A percentile compares a stretch with the other conserved stretches of the same genome.
Evolutionary conservation across 192 early-diverging fungal species (phyloP).

Genomic region (Powellomyces hirtus): DNA sequence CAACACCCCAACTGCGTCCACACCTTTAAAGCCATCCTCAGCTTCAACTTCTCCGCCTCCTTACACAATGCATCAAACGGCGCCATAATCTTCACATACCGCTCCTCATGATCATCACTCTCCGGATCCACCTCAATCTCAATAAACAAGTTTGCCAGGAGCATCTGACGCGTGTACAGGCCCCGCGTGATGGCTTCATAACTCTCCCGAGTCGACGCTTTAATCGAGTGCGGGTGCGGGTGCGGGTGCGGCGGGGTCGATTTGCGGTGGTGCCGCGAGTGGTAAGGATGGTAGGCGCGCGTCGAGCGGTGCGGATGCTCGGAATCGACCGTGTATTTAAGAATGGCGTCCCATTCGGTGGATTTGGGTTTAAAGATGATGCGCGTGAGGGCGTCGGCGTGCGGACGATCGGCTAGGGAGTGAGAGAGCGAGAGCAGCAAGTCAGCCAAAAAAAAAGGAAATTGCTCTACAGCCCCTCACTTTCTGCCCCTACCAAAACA

Average conservation of each 20-base stretch:
- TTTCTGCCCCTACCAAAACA: slow-evolving; percentile 1
- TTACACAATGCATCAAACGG: slow-evolving; percentile 18
- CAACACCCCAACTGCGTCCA: not conserved
- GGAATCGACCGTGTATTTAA: slow-evolving; percentile 2
- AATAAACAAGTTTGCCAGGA: slow-evolving; percentile 15
- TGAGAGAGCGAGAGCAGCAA: not conserved
- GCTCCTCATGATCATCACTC: not conserved
- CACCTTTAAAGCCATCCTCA: slow-evolving; percentile 7
- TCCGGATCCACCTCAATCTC: slow-evolving; percentile 18
- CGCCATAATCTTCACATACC: slow-evolving; percentile 17
- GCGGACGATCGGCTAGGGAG: not conserved
- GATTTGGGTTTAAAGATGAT: slow-evolving; percentile 12
- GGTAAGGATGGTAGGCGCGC: not conserved
- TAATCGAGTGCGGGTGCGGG: not conserved
- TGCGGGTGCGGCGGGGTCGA: not conserved
- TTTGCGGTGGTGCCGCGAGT: not conserved
- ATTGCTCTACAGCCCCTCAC: not conserved
- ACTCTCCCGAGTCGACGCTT: not conserved
- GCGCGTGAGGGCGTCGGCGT: slow-evolving; percentile 7
- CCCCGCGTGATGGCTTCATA: not conserved
- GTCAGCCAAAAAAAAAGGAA: not conserved
- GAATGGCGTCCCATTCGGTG: slow-evolving; percentile 18
- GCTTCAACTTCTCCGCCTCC: slow-evolving; percentile 10
- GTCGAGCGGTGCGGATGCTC: not conserved
- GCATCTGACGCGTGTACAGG: slow-evolving; percentile 15